Evolutionary conservation across 495 filamentous ascomycete genomes (phyloP), one percentile per base, ranked within the genome.

Genomic region (Daldinia vernicosa): DNA sequence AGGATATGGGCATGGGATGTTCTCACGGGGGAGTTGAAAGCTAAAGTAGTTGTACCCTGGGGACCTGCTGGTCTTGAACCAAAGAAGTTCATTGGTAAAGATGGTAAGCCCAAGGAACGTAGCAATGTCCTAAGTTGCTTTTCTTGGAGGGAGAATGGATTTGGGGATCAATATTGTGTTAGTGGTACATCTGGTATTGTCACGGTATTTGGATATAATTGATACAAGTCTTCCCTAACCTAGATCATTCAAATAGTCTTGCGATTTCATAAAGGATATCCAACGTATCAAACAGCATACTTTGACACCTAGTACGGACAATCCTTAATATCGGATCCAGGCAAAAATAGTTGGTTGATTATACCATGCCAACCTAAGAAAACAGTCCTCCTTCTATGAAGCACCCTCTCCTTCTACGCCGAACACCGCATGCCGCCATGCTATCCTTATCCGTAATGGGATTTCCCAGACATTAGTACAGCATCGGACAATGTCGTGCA

Each of bases 1-100:
- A 85, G 88, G 71, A 84, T 97, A 17, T 93, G 91, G 85, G 92
- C 89, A 12, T 98, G 95, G 93, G 94, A 97, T 85, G 76, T 97
- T n/a, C 72, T 97, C 55, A 91, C 84, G 40, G 95, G 93, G 1
- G 87, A 89, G 59, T 74, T 91, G 40, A 82, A 90, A 58, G 84
- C 88, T 26, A 86, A 82, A 59, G 72, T 94, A 50, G 76, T 83
- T 40, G 89, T 86, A 75, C 88, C 86, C 77, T 80, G 84, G 82
- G 67, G 88, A 79, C 89, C 85, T 75, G 86, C 87, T 11, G 90
- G 86, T 80, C 82, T 77, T 32, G 81, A 79, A 59, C 74, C 68
- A 0, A 75, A 80, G 80, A 84, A 69, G 74, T 79, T 79, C 53
- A 79, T 82, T 11, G 83, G 83, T n/a, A 78, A 76, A 51, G 85